Evolutionary conservation across 148 eudicot species (phyloP), one percentile per base, ranked within the genome.

Genomic region (Nepenthes mirabilis): DNA sequence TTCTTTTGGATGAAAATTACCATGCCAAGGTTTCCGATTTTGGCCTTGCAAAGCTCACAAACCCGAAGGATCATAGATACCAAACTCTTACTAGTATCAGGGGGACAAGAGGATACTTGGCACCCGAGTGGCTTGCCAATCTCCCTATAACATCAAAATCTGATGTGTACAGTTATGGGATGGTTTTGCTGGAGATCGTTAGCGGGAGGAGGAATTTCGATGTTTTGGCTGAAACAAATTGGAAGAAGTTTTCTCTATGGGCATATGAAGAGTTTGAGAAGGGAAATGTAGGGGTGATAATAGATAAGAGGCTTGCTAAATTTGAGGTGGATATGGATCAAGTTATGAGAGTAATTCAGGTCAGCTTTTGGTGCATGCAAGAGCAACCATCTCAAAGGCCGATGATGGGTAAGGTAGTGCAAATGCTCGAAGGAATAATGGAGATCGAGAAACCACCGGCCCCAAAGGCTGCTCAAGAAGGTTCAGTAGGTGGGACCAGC

Each of bases 301-400:
- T 88, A 0, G 91, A 88, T 58, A 62, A 59, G 12, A 75, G 77
- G 64, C 77, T 88, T 52, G 32, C n/a, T 1, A 68, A 65, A 14
- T 45, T 52, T 37, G 75, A 74, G 72, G 52, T 69, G 1, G 77
- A 79, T 54, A 73, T 77, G 78, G 86, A 69, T 40, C 86, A 82
- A 66, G 83, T 75, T 14, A 68, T 40, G 57, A 75, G 96, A 58
- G 80, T 57, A 0, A 63, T 88, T 63, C 53, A 63, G 61, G 91
- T 82, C 14, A 77, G 91, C 56, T 84, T 88, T 75, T 88, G 96
- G 96, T 88, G 96, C 77, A 88, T 88, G 37, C 88, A 85, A 65
- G 91, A 88, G 69, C 88, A 85, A 50, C 84, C 91, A 5, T 60
- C 82, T 60, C 80, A 71, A 3, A 79, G 96, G 77, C 88, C 89